phyloP scores from a whole-genome alignment of 139 green algal species.

The Chlamydomonas eustigma region DNA sequence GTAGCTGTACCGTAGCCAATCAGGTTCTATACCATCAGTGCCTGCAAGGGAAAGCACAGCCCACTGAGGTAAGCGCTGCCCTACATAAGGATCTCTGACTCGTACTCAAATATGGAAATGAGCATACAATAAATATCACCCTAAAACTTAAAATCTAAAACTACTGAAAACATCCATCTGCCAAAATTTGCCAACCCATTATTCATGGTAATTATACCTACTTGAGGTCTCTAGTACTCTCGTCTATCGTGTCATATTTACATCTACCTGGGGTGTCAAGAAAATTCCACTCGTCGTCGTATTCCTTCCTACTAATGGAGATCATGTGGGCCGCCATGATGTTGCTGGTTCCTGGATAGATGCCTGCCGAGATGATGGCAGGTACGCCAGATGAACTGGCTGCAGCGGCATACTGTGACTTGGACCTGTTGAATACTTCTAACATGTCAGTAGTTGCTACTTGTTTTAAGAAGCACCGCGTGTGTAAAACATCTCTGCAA shows the following conservation, averaged over 20 bases:
- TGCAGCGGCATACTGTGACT: slow-evolving; percentile 20
- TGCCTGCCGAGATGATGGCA: slow-evolving; percentile 79
- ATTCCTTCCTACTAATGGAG: slow-evolving; percentile 56
- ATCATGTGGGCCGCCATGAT: slow-evolving; percentile 92
- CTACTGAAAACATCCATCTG: too few species aligned
- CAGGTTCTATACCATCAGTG: slow-evolving; percentile 47
- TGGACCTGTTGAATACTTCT: neutral
- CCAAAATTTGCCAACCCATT: too few species aligned
- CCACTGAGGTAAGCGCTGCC: too few species aligned
- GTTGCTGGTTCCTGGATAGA: slow-evolving; percentile 89
- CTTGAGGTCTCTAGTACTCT: too few species aligned
- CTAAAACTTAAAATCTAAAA: too few species aligned
- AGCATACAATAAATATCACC: too few species aligned
- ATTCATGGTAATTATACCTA: too few species aligned
- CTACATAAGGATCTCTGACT: too few species aligned
- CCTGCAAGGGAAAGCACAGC: too few species aligned
- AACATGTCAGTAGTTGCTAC: neutral
- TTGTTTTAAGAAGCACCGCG: too few species aligned
- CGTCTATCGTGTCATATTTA: neutral
- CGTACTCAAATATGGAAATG: too few species aligned
- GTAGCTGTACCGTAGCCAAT: slow-evolving; percentile 81
- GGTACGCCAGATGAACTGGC: slow-evolving; percentile 77
- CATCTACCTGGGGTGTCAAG: neutral
- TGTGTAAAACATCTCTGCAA: too few species aligned
- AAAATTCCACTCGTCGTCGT: slow-evolving; percentile 49